phyloP scores from a whole-genome alignment of 2,329 filamentous ascomycete genomes.

The Colletotrichum orbiculare region DNA sequence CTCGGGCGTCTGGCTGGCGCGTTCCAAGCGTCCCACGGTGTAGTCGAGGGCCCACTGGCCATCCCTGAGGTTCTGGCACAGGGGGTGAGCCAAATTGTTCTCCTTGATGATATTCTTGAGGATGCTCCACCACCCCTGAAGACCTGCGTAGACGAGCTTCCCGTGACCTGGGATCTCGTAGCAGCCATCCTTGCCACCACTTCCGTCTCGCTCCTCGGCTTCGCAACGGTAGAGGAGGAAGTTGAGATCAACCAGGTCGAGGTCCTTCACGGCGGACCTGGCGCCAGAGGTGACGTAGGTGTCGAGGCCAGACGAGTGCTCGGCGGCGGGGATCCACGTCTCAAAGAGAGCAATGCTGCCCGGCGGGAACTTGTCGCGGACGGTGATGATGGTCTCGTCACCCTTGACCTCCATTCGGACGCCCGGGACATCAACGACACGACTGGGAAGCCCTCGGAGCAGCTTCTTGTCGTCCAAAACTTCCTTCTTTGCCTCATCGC shows the following conservation, averaged over 20 bases:
- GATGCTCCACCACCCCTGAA: conserved; percentile 99
- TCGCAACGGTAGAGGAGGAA: conserved; percentile 92
- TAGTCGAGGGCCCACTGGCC: conserved; percentile 95
- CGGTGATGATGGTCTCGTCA: conserved; percentile 81
- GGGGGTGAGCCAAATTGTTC: conserved; percentile 91
- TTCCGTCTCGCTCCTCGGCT: conserved; percentile 84
- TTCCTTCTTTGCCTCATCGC: conserved; percentile 72
- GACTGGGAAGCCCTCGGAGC: conserved; percentile 86
- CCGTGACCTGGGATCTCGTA: conserved; percentile 89
- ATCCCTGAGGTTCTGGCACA: conserved; percentile 91
- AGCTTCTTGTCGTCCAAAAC: conserved; percentile 76
- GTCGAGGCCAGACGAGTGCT: conserved; percentile 86
- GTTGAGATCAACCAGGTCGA: conserved; percentile 87
- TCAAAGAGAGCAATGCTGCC: conserved; percentile 96
- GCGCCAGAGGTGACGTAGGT: conserved; percentile 87
- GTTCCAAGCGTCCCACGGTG: conserved; percentile 80
- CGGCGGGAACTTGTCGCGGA: conserved; percentile 87
- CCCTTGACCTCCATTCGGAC: conserved; percentile 78
- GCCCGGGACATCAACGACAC: conserved; percentile 78
- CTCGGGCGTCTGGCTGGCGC: conserved; percentile 71
- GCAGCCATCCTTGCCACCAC: conserved; percentile 82
- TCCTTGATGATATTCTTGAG: conserved; percentile 85
- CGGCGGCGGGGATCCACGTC: conserved; percentile 91
- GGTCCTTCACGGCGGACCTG: conserved; percentile 78
- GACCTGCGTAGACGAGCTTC: conserved; percentile 88